Evolutionary conservation across 306 rosid genomes (phyloP).

Genomic region (Elaeagnus macrophylla): DNA sequence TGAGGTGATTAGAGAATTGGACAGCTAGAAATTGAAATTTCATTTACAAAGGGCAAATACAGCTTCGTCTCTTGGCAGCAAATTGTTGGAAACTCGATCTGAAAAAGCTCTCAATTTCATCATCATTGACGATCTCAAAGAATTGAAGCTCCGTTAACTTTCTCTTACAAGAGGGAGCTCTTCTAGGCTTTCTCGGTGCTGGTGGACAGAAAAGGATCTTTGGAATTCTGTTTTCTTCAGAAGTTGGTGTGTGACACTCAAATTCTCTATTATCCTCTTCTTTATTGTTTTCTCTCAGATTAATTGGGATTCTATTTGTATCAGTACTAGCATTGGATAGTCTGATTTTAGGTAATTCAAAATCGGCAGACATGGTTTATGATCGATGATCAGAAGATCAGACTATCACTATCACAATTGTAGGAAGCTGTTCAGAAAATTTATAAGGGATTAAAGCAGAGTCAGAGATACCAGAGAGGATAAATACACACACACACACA

Average conservation of each 20-base stretch:
- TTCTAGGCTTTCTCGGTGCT: conserved; percentile 41
- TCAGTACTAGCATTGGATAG: neutral
- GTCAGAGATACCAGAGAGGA: too few relatives aligned
- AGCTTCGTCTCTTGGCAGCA: conserved; percentile 23
- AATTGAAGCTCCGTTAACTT: conserved; percentile 37
- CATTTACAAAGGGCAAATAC: conserved; percentile 31
- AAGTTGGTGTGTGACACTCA: conserved; percentile 38
- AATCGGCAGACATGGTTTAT: conserved; percentile 36
- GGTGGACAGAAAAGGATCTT: conserved; percentile 36
- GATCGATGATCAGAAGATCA: neutral
- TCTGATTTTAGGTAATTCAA: conserved; percentile 29
- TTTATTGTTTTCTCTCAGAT: neutral
- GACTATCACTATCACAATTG: neutral
- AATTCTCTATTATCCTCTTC: neutral
- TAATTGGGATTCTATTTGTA: neutral
- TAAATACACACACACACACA: too few relatives aligned
- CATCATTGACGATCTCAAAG: conserved; percentile 31
- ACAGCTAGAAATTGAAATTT: neutral
- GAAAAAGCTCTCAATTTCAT: conserved; percentile 41
- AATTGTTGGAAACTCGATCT: conserved; percentile 23
- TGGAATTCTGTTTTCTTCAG: conserved; percentile 34
- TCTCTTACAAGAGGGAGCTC: conserved; percentile 31
- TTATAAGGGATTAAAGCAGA: too few relatives aligned
- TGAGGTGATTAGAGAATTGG: too few relatives aligned
- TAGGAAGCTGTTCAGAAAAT: neutral